phyloP scores from a whole-genome alignment of 805 yeast species.

The Lipomyces oligophaga region DNA sequence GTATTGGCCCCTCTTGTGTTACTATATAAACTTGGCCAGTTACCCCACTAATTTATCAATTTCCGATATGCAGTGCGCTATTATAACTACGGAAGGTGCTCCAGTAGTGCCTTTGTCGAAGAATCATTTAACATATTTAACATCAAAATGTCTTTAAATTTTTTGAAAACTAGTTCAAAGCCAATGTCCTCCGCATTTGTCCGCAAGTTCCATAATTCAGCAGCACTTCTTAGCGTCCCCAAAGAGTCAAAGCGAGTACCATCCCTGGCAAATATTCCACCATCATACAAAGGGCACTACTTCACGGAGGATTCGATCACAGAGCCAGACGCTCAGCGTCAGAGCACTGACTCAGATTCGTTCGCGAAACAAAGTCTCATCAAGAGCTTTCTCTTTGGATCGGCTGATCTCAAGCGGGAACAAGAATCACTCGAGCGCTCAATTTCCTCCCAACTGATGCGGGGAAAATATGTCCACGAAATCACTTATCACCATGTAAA shows the following conservation, averaged over 20 bases:
- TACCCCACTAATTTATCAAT: too few species aligned
- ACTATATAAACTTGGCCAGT: too few species aligned
- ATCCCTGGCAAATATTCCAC: conserved; percentile 26
- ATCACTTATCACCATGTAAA: conserved; percentile 39
- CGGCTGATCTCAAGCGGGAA: conserved; percentile 37
- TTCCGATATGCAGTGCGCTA: too few species aligned
- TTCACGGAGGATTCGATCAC: conserved; percentile 1
- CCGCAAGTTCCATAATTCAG: too few species aligned
- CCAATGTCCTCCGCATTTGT: too few species aligned
- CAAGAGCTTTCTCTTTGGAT: conserved; percentile 42
- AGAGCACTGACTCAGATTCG: neutral
- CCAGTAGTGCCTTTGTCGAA: too few species aligned
- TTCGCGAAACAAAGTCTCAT: conserved; percentile 32
- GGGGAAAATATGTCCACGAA: conserved; percentile 45
- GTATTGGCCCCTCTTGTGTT: too few species aligned
- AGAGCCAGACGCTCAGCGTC: neutral
- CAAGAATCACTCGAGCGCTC: conserved; percentile 34
- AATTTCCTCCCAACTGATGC: conserved; percentile 33
- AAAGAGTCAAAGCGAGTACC: conserved; percentile 23
- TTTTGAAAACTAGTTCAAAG: too few species aligned
- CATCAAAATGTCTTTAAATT: too few species aligned
- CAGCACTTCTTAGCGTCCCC: too few species aligned
- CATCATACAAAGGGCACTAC: conserved; percentile 23
- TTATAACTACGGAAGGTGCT: too few species aligned
- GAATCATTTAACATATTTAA: too few species aligned